Evolutionary conservation across 148 eudicot species (phyloP).

Genomic region (Pharnaceum exiguum): DNA sequence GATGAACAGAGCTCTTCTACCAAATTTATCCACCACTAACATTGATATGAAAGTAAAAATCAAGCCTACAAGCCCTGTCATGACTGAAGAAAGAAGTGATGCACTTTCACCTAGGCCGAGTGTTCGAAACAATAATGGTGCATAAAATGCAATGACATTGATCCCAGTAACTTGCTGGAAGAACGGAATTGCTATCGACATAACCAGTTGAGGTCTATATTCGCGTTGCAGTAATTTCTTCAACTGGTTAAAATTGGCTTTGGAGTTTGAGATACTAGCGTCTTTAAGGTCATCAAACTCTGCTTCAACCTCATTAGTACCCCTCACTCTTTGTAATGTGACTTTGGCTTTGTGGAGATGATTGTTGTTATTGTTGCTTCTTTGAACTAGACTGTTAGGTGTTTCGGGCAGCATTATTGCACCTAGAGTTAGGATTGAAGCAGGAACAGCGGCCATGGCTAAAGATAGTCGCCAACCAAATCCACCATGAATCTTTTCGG

Average conservation of each 20-base stretch:
- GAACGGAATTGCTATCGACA: slow-evolving; percentile 48
- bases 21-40: slow-evolving; percentile 39
- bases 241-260: neutral
- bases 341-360: slow-evolving; percentile 19
- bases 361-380: slow-evolving; percentile 13
- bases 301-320: slow-evolving; percentile 23
- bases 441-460: slow-evolving; percentile 41
- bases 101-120: slow-evolving; percentile 50
- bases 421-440: slow-evolving; percentile 37
- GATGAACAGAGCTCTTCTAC: slow-evolving; percentile 29
- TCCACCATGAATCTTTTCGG: slow-evolving; percentile 32
- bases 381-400: slow-evolving; percentile 59
- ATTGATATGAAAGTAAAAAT: slow-evolving; percentile 34
- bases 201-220: slow-evolving; percentile 49
- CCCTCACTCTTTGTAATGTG: slow-evolving; percentile 41
- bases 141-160: slow-evolving; percentile 49
- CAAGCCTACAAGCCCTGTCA: slow-evolving; percentile 30
- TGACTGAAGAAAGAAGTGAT: slow-evolving; percentile 39
- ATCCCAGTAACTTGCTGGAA: slow-evolving; percentile 59
- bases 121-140: slow-evolving; percentile 47
- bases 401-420: slow-evolving; percentile 57
- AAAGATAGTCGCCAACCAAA: slow-evolving; percentile 69
- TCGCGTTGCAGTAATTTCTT: slow-evolving; percentile 23
- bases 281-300: slow-evolving; percentile 19
- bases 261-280: slow-evolving; percentile 7